Base-by-base conservation (phyloP, 129 eudicot genomes). In the Ambrosia artemisiifolia region DNA sequence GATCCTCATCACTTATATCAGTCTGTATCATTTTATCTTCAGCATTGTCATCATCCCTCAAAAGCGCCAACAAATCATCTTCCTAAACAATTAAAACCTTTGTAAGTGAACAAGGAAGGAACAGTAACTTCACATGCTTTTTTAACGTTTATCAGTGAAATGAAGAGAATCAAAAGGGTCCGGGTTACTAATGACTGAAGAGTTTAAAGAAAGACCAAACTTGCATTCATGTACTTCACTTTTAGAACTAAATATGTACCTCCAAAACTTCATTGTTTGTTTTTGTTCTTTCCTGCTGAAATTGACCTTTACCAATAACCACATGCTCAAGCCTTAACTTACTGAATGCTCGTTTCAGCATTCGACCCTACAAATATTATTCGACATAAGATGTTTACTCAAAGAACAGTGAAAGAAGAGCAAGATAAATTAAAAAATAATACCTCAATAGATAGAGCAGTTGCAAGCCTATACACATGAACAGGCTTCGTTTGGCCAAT, bases 401-500 rank as follows among this genome's bases (percentile, higher is more conserved):
- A 36, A 13, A 48, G 28, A 57, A 44, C 28, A 56, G 8, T n/a
- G 5, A 48, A 24, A 24, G 46, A 19, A 36, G 11, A 28, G 51
- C 10, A 49, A 34, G 48, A 6, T 19, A 2, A 12, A 35, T 13
- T 13, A 60, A 13, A 34, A 44, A 6, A 2, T 33, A 54, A 64
- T 71, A 78, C 99, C 97, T 95, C 99, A 46, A 95, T 74, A 65
- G 99, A 95, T 51, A 76, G 96, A 28, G 99, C 99, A 74, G 99
- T 95, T 68, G 99, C 88, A 36, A 95, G 94, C 82, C 99, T 81
- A 75, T 95, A 95, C 17, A 95, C 97, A 74, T 95, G 99, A 73
- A 95, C 99, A 68, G 99, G 99, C 80, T 95, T 95, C 33, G 99
- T 95, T 72, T 95, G 99, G 33, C 99, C 99, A 33, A 95, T 95